Conservation (phyloP, 345 rosid species). For the Excoecaria cochinchinensis region DNA sequence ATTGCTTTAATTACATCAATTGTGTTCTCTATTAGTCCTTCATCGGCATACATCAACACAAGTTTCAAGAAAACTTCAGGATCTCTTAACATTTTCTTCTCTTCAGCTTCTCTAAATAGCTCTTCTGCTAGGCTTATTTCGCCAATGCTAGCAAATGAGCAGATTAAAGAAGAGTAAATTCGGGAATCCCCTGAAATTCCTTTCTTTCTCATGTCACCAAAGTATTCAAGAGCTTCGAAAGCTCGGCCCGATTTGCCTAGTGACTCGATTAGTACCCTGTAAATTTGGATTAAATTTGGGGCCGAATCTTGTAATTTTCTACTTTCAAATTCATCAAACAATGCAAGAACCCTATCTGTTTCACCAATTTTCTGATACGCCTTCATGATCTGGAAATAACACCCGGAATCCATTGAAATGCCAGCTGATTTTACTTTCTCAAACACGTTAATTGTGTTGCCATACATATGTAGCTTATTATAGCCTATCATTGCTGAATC, state of each 20-base stretch:
- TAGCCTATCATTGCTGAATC: constrained; percentile 72
- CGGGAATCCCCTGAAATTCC: constrained; percentile 45
- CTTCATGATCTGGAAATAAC: constrained; percentile 67
- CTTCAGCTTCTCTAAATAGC: constrained; percentile 61
- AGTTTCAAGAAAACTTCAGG: constrained; percentile 71
- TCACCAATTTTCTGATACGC: constrained; percentile 55
- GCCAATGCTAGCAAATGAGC: constrained; percentile 44
- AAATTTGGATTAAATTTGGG: constrained; percentile 34
- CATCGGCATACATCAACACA: constrained; percentile 63
- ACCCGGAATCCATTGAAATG: constrained; percentile 45
- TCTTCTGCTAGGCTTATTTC: constrained; percentile 46
- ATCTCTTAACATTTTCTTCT: constrained; percentile 52
- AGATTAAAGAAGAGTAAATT: constrained; percentile 55
- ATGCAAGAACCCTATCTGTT: constrained; percentile 41
- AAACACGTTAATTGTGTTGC: constrained; percentile 50
- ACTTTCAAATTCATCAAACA: constrained; percentile 58
- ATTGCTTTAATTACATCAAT: constrained; percentile 53
- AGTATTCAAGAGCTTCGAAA: constrained; percentile 59
- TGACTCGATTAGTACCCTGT: constrained; percentile 48
- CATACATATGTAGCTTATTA: constrained; percentile 79
- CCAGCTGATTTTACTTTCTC: constrained; percentile 46
- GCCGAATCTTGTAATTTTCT: constrained; percentile 33
- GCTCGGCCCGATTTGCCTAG: constrained; percentile 59
- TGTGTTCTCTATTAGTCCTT: constrained; percentile 60
- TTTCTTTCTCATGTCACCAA: constrained; percentile 53